Evolutionary conservation across 192 early-diverging fungal genomes (phyloP), one percentile per base, ranked within the genome.

Genomic region (Backusella macrospora): DNA sequence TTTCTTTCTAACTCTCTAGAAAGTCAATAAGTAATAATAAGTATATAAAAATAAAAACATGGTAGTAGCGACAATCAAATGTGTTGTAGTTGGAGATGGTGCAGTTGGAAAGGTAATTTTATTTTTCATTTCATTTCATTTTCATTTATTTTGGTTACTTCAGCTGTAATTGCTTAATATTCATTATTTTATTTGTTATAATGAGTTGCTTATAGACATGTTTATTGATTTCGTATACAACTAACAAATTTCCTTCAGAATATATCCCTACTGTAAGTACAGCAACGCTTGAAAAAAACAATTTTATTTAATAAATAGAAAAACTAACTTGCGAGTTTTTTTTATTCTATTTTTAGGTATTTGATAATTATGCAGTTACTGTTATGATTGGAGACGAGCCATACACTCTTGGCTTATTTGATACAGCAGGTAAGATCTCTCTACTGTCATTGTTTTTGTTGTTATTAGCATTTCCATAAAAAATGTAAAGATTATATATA

Each of bases 321-420:
- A 39, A 40, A 0, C 34, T 47, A 44, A 47, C 12, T 68, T 5
- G 38, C 15, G 7, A 14, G 37, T 55, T 15, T 44, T 63, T 39
- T 18, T 13, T 29, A 3, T 39, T 21, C 47, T 67, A 12, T 21
- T n/a, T 21, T n/a, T 81, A 90, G 86, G 90, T 92, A 23, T 97
- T 97, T 86, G 96, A 97, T 84, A 97, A 98, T 83, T 98, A 98
- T 87, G 94, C 95, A 67, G 96, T 96, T 29, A 96, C 95, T 5
- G 95, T 98, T 71, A 98, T 97, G 95, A 96, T 97, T 85, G 95
- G 93, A 68, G 94, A 93, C 77, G 95, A 98, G 77, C 96, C 96
- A 21, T 96, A 96, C 83, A 96, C 93, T 15, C 86, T 97, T 63
- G 96, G 95, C 65, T 86, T 97, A 23, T 96, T 97, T 84, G 96